These are phyloP conservation scores for Musa itinerans DNA, from an alignment of 176 grass and related monocot species.

Conservation along the genomic window DNA sequence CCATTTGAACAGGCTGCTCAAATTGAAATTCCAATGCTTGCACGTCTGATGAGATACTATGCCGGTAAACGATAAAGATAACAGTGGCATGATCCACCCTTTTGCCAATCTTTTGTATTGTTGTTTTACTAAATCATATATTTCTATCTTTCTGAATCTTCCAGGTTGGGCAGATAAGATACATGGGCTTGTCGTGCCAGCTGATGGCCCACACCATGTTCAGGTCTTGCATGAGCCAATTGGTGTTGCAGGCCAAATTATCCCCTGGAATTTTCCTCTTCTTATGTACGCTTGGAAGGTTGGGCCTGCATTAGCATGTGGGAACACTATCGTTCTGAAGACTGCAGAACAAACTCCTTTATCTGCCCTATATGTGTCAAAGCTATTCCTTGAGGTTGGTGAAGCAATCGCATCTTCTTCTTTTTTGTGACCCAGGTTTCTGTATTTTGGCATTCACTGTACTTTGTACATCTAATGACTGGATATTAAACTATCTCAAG, in stretches of 20 bases:
- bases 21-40: constrained; percentile 64
- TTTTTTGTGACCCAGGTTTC: background rate
- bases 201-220: constrained; percentile 57
- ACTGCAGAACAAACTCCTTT: constrained; percentile 86
- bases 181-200: constrained; percentile 71
- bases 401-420: background rate
- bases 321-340: constrained; percentile 84
- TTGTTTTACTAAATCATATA: background rate
- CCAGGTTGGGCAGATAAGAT: constrained; percentile 84
- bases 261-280: constrained; percentile 91
- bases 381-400: constrained; percentile 69
- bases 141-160: constrained; percentile 15
- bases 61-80: constrained; percentile 29
- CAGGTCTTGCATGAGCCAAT: constrained; percentile 86
- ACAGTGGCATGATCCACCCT: background rate
- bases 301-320: constrained; percentile 74
- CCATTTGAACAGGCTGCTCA: constrained; percentile 56
- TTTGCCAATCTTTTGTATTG: background rate
- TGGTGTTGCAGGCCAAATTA: constrained; percentile 73
- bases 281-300: constrained; percentile 95
- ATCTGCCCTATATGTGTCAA: constrained; percentile 58
- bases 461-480: background rate
- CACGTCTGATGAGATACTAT: constrained; percentile 75
- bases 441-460: background rate
- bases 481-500: background rate